Percentiles rank a stretch among this genome's conserved stretches.
Conservation (phyloP, 495 filamentous ascomycete species). For the Sabuloglossum arenarium region DNA sequence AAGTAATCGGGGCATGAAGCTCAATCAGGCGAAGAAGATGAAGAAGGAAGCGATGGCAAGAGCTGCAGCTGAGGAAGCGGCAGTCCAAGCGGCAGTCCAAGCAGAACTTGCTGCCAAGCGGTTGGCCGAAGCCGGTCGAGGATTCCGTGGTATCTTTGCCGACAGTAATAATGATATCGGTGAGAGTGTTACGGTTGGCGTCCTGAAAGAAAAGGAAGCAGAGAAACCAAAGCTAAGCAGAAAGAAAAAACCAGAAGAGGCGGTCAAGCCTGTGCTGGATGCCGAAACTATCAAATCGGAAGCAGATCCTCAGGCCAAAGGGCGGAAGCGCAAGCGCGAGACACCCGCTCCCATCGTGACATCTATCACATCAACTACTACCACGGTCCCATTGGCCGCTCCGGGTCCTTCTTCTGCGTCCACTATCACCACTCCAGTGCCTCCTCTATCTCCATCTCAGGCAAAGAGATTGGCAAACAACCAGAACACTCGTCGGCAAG, state of each 20-base stretch:
- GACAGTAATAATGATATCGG: background rate
- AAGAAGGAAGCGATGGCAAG: constrained; percentile 55
- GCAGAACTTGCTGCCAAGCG: constrained; percentile 39
- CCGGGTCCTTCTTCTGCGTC: constrained; percentile 11
- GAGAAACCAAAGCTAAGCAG: constrained; percentile 5
- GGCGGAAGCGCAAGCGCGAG: constrained; percentile 30
- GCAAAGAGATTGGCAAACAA: constrained; percentile 4
- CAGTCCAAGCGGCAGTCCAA: constrained; percentile 28
- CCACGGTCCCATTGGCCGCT: constrained; percentile 14
- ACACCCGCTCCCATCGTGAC: constrained; percentile 12
- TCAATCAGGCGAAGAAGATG: constrained; percentile 82
- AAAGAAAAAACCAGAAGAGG: constrained; percentile 6
- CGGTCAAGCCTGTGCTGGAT: constrained; percentile 4
- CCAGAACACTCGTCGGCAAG: constrained; percentile 9
- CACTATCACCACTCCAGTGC: constrained; percentile 6
- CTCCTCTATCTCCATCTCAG: constrained; percentile 10
- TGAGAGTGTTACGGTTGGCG: background rate
- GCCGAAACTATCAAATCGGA: background rate
- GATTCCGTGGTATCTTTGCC: constrained; percentile 25
- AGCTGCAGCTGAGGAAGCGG: constrained; percentile 34
- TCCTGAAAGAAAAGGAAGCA: background rate
- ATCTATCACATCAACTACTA: constrained; percentile 5
- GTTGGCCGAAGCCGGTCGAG: constrained; percentile 29
- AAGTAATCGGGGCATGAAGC: constrained; percentile 73
- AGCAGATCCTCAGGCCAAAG: background rate